A percentile compares a stretch with the other conserved stretches of the same genome.
phyloP scores from a whole-genome alignment of 2,329 filamentous ascomycete genomes.

The Bertia moriformis region DNA sequence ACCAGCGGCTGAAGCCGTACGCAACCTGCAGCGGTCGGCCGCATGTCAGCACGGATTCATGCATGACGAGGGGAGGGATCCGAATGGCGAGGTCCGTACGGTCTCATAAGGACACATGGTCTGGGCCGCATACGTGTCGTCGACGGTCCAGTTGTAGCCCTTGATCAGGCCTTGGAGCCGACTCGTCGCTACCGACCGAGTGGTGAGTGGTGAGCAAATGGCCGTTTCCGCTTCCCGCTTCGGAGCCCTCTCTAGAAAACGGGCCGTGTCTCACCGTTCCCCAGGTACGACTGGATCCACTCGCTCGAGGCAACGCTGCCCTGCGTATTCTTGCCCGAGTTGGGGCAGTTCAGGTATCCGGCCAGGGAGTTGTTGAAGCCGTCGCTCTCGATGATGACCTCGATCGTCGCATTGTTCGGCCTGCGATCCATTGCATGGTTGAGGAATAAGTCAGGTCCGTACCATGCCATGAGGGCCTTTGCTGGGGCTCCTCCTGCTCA shows the following conservation, averaged over 20 bases:
- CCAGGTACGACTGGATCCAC: conserved; percentile 54
- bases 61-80: background rate
- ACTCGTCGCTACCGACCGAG: conserved; percentile 28
- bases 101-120: conserved; percentile 67
- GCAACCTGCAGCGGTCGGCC: conserved; percentile 30
- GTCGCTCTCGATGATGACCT: conserved; percentile 51
- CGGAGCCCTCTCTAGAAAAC: background rate
- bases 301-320: conserved; percentile 35
- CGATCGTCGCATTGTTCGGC: conserved; percentile 58
- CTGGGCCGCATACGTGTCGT: conserved; percentile 54
- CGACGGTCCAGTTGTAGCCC: conserved; percentile 46
- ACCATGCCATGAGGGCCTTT: too few species aligned
- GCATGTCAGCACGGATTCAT: background rate
- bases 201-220: background rate
- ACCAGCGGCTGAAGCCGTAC: conserved; percentile 62
- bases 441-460: background rate
- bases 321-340: conserved; percentile 32
- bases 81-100: conserved; percentile 9
- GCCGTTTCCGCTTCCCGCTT: too few species aligned
- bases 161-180: conserved; percentile 40
- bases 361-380: conserved; percentile 59
- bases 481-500: too few species aligned
- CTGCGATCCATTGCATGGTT: conserved; percentile 9
- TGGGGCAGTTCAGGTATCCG: conserved; percentile 53
- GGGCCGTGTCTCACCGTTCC: conserved; percentile 39